These are phyloP conservation scores for Lonicera japonica DNA, from an alignment of 129 eudicot genomes.

Conservation along the genomic window DNA sequence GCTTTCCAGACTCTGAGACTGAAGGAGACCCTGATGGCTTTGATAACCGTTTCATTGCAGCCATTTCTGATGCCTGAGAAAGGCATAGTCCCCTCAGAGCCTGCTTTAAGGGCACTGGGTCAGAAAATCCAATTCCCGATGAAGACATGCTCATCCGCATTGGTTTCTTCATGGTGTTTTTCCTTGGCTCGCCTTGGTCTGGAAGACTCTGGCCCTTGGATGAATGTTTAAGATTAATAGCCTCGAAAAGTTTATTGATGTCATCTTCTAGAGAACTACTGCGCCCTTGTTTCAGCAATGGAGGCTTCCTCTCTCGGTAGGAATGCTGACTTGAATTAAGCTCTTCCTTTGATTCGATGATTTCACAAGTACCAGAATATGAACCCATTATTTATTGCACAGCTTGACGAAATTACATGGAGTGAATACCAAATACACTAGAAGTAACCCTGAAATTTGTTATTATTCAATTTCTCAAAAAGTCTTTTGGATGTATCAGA, in stretches of 20 bases:
- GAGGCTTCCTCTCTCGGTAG: slow-evolving; percentile 44
- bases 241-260: slow-evolving; percentile 78
- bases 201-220: slow-evolving; percentile 35
- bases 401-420: slow-evolving; percentile 1
- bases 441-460: slow-evolving; percentile 4
- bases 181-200: slow-evolving; percentile 34
- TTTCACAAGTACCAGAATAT: slow-evolving; percentile 54
- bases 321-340: slow-evolving; percentile 15
- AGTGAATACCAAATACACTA: background rate
- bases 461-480: slow-evolving; percentile 5
- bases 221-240: slow-evolving; percentile 45
- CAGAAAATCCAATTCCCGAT: slow-evolving; percentile 69
- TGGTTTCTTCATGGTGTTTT: slow-evolving; percentile 67
- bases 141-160: slow-evolving; percentile 48
- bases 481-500: background rate
- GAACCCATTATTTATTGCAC: slow-evolving; percentile 37
- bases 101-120: slow-evolving; percentile 79
- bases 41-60: slow-evolving; percentile 62
- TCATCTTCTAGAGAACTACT: slow-evolving; percentile 62
- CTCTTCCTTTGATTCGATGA: slow-evolving; percentile 66
- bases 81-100: slow-evolving; percentile 89
- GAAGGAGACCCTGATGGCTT: slow-evolving; percentile 67
- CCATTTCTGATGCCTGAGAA: slow-evolving; percentile 98
- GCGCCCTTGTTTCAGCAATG: slow-evolving; percentile 34
- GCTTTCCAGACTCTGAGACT: slow-evolving; percentile 48